Conservation (phyloP, 2,329 filamentous ascomycete genomes). For the Pseudocercospora vitis region DNA sequence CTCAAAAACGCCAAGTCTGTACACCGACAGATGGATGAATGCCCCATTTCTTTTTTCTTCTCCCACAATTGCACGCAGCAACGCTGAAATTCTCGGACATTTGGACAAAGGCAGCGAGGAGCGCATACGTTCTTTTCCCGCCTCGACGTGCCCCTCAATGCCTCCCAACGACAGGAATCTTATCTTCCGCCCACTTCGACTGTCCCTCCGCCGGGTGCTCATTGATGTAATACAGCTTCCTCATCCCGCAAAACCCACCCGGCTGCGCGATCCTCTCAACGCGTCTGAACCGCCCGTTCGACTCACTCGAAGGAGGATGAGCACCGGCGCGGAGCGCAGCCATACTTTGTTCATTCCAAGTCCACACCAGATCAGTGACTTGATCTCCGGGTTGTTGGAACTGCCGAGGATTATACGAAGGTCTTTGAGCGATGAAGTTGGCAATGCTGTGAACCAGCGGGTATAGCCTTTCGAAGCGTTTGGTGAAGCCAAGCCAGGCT, state of each 20-base stretch:
- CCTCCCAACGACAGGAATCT: conserved; percentile 10
- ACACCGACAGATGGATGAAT: not conserved
- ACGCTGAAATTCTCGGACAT: conserved; percentile 2
- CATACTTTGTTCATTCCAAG: conserved; percentile 41
- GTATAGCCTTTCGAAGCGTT: conserved; percentile 67
- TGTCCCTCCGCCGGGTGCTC: conserved; percentile 20
- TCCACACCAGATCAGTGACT: conserved; percentile 56
- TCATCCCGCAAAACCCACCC: conserved; percentile 25
- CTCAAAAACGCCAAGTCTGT: conserved; percentile 1
- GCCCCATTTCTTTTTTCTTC: not conserved
- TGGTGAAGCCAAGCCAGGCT: conserved; percentile 59
- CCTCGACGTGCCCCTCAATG: not conserved
- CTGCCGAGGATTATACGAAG: conserved; percentile 61
- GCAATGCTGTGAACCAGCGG: conserved; percentile 59
- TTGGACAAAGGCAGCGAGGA: not conserved
- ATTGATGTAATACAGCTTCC: conserved; percentile 25
- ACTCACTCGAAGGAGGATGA: not conserved
- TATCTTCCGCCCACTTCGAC: conserved; percentile 20
- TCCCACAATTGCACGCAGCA: not conserved
- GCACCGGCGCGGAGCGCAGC: conserved; percentile 20
- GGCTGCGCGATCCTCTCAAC: conserved; percentile 21
- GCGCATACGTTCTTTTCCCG: not conserved
- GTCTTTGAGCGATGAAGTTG: conserved; percentile 56
- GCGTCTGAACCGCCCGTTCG: conserved; percentile 17
- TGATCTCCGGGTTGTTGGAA: conserved; percentile 58